Base-by-base conservation (phyloP, 306 rosid species). In the Fagus crenata region DNA sequence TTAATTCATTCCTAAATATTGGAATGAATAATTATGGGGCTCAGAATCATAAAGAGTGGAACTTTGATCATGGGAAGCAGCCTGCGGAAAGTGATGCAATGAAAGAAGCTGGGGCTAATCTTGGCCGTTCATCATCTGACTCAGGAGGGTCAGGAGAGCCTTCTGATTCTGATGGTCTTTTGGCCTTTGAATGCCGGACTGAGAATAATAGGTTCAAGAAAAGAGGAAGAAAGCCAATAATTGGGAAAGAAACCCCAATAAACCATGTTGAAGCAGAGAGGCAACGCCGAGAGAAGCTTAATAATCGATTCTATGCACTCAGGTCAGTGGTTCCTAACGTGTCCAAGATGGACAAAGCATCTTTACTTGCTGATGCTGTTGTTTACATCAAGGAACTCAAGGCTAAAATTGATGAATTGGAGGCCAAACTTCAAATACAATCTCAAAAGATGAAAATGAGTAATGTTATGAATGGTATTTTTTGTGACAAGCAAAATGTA, bases 331-430 rank as follows among this genome's bases (percentile, higher is more conserved):
- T 90, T 7, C 96, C 96, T 0, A 85, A 89, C 41, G 90, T 90
- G 2, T 90, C 96, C 0, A 90, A 82, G 73, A 88, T 90, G 96
- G 96, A 90, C 86, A 90, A 90, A 49, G 93, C 91, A 2, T 90
- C 96, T 13, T 49, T 90, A 5, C 87, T 90, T 0, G 80, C 89
- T 0, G 96, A 89, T 39, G 96, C 96, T 0, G 86, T 85, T 1
- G 41, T 75, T 0, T 90, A 90, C 79, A 90, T 90, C 49, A 87
- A 81, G 1, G 80, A 82, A n/a, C 93, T 90, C 4, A 85, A 87
- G 78, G 74, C 71, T 49, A 88, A 73, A 60, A 42, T 83, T 9
- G 74, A 72, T 2, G 61, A 75, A 2, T 61, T 81, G 42, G 89
- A 87, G 68, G 63, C 85, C 0, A 36, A 75, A 43, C 9, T 78